These are phyloP conservation scores for Chlamydomonas sphaeroides DNA, from an alignment of 139 green algal species.

Conservation along the genomic window DNA sequence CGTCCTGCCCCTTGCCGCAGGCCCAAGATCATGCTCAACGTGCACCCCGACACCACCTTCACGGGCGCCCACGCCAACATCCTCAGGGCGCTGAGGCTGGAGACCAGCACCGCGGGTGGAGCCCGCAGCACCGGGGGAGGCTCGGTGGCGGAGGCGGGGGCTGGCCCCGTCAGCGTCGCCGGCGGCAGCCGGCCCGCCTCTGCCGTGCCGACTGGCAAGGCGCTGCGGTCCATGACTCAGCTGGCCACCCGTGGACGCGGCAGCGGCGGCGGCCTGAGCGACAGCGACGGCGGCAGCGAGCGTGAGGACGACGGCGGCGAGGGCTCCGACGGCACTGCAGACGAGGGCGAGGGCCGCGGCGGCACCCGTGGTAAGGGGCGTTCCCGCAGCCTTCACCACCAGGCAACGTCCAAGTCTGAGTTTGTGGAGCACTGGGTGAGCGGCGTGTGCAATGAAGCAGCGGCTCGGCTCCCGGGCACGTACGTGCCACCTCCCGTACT, in stretches of 20 bases:
- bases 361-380: not conserved
- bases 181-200: too few species aligned
- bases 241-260: too few species aligned
- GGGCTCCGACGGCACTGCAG: not conserved
- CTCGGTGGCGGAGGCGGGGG: too few species aligned
- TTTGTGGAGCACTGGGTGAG: slow-evolving; percentile 30
- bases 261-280: not conserved
- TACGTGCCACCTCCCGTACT: too few species aligned
- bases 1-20: too few species aligned
- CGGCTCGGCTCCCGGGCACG: too few species aligned
- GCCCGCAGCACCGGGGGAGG: too few species aligned
- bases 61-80: slow-evolving; percentile 29
- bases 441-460: too few species aligned
- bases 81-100: slow-evolving; percentile 20
- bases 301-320: not conserved
- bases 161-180: too few species aligned
- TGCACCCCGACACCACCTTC: slow-evolving; percentile 40
- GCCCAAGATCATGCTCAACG: slow-evolving; percentile 2
- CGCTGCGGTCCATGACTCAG: too few species aligned
- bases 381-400: not conserved
- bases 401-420: not conserved
- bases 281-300: not conserved
- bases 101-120: not conserved
- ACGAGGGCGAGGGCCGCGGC: not conserved
- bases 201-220: too few species aligned